Base-by-base conservation (phyloP, 106 monocot genomes). In the Gastrodia elata region DNA sequence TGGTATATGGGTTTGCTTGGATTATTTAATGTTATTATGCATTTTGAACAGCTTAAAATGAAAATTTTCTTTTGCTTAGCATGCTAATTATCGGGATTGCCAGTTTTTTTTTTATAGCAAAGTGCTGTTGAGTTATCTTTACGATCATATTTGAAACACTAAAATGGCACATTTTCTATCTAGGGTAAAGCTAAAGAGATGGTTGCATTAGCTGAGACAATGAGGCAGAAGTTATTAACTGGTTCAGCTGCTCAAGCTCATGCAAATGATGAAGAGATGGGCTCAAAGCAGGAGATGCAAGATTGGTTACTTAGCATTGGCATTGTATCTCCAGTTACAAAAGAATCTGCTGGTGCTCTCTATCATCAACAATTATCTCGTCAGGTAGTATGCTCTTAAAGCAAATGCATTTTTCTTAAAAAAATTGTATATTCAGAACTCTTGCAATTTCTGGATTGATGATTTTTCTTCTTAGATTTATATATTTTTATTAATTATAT, bases 131-230 rank as follows among this genome's bases (percentile, higher is more conserved):
- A 52, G 22, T 46, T 15, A 34, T 25, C 4, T 34, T 69, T 41
- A 28, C 1, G 69, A 43, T 39, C 36, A 2, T 33, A 28, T 67
- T 65, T 33, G 30, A 37, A 58, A 26, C 65, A 69, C 69, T 69
- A 52, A 65, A 15, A 2, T 20, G 27, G 11, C 15, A 39, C 20
- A 28, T 39, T 67, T 74, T 44, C 8, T 76, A 57, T 87, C 20
- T 71, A 98, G 97, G 78, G 93, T 77, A 98, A 98, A 88, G 97
- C 97, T 35, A 98, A 91, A 76, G 93, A 98, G 73, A 98, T 98
- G 97, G 93, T 98, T 69, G 64, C 72, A 34, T 76, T 98, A 41
- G 97, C 97, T 64, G 97, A 93, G 74, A 93, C 85, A 80, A 93
- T 93, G 93, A 83, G 93, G 67, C 76, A 74, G 20, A 98, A 83